A percentile compares a stretch with the other conserved stretches of the same genome.
Conservation (phyloP, 2,329 filamentous ascomycete genomes). For the Apiospora kogelbergensis region DNA sequence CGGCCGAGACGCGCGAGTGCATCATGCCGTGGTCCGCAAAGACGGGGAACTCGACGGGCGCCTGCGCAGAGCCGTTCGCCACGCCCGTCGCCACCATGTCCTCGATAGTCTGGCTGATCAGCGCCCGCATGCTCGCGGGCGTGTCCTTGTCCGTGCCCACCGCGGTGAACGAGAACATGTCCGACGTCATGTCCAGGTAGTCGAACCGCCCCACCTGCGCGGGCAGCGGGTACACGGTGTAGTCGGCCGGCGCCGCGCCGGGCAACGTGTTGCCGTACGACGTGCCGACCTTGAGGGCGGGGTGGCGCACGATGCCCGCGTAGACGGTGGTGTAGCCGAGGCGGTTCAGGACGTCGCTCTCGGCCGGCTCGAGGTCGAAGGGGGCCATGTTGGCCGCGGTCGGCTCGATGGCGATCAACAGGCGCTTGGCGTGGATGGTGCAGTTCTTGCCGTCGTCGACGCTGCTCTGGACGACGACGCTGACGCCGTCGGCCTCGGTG, state of each 20-base stretch:
- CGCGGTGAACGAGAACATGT: conserved; percentile 32
- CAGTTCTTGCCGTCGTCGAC: neutral
- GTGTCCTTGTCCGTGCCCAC: conserved; percentile 24
- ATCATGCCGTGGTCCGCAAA: neutral
- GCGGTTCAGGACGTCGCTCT: neutral
- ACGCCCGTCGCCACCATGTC: conserved; percentile 26
- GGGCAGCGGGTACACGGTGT: conserved; percentile 23
- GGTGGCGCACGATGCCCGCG: neutral
- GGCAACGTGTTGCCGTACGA: conserved; percentile 23
- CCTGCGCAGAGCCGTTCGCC: neutral
- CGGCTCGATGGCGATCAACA: neutral
- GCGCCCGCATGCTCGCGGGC: conserved; percentile 21
- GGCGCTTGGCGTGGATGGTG: neutral
- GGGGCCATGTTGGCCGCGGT: neutral
- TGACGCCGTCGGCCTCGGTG: neutral
- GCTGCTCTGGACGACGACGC: neutral
- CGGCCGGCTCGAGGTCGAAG: neutral
- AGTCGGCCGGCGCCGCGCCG: conserved; percentile 20
- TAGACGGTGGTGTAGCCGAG: neutral
- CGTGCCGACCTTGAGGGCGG: neutral
- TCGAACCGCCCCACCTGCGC: conserved; percentile 27
- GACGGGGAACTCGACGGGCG: neutral
- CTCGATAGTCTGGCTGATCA: conserved; percentile 28
- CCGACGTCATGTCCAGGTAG: conserved; percentile 29
- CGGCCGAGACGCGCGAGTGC: conserved; percentile 1